These are phyloP conservation scores for Lepiota brunneoincarnata DNA, from an alignment of 768 basidiomycete genomes.

Conservation along the genomic window DNA sequence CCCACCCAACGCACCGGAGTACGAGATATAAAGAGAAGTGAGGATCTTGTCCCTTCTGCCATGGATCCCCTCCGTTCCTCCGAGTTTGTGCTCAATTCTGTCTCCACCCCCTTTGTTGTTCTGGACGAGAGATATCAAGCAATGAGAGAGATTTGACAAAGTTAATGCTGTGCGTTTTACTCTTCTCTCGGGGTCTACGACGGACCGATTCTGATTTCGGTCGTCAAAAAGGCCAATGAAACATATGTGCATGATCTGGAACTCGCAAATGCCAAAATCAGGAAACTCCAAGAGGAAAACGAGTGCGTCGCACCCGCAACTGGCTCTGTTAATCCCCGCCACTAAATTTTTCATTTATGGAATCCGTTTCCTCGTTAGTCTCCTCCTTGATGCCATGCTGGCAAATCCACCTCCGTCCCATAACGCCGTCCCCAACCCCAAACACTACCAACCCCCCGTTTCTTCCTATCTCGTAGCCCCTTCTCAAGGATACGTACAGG, in stretches of 20 bases:
- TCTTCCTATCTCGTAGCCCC: background rate
- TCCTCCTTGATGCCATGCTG: conserved; percentile 12
- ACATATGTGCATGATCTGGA: conserved; percentile 5
- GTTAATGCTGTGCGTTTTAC: background rate
- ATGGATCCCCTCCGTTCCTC: background rate
- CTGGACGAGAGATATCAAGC: conserved; percentile 7
- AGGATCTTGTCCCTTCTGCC: background rate
- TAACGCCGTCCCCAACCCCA: background rate
- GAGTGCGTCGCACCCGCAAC: background rate
- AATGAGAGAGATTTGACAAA: conserved; percentile 11
- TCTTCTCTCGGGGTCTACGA: too few relatives aligned
- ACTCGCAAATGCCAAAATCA: conserved; percentile 5
- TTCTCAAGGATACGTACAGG: conserved; percentile 1
- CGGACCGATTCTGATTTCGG: background rate
- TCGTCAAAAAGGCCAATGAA: background rate
- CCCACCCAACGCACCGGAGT: conserved; percentile 5
- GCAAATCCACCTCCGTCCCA: background rate
- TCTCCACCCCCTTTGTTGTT: background rate
- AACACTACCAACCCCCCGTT: conserved; percentile 1
- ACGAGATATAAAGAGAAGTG: conserved; percentile 13
- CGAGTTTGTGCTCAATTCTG: background rate
- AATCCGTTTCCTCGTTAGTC: background rate
- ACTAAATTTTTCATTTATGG: background rate
- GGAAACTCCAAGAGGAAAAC: conserved; percentile 12
- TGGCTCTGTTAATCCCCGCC: too few relatives aligned